Conservation (phyloP, 305 asterid species). For the Withania somnifera region DNA sequence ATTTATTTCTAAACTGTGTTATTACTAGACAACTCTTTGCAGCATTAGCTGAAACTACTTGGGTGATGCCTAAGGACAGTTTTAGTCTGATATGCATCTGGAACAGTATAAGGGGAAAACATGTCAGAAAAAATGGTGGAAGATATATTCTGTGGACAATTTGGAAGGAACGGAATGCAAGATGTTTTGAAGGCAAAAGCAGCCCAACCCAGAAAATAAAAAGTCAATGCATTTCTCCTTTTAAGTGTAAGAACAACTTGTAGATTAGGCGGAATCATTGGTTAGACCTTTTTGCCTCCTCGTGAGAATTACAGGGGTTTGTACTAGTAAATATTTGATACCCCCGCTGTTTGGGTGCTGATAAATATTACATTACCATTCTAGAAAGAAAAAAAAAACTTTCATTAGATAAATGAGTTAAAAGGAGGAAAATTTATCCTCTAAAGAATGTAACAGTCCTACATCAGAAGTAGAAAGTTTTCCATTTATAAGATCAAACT, state of each 20-base stretch:
- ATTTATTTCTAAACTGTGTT: too few relatives aligned
- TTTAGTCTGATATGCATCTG: not conserved
- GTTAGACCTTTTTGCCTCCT: too few relatives aligned
- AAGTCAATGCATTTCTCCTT: not conserved
- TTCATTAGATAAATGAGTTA: not conserved
- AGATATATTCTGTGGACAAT: too few relatives aligned
- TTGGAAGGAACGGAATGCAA: too few relatives aligned
- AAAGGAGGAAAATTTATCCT: not conserved
- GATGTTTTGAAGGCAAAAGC: not conserved
- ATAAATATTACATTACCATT: not conserved
- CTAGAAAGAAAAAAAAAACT: not conserved
- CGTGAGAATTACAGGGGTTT: not conserved
- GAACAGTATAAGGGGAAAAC: not conserved
- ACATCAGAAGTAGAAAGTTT: not conserved
- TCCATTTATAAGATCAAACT: not conserved
- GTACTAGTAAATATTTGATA: not conserved
- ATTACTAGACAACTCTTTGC: not conserved
- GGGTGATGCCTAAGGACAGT: not conserved
- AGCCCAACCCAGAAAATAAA: not conserved
- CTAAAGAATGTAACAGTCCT: not conserved
- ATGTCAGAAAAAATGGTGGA: not conserved
- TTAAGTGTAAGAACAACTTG: not conserved
- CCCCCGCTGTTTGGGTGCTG: not conserved
- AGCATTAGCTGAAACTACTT: not conserved
- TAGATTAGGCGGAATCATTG: not conserved